Evolutionary conservation across 2,329 filamentous ascomycete species (phyloP), one percentile per base, ranked within the genome.

Genomic region (Fusarium compactum): DNA sequence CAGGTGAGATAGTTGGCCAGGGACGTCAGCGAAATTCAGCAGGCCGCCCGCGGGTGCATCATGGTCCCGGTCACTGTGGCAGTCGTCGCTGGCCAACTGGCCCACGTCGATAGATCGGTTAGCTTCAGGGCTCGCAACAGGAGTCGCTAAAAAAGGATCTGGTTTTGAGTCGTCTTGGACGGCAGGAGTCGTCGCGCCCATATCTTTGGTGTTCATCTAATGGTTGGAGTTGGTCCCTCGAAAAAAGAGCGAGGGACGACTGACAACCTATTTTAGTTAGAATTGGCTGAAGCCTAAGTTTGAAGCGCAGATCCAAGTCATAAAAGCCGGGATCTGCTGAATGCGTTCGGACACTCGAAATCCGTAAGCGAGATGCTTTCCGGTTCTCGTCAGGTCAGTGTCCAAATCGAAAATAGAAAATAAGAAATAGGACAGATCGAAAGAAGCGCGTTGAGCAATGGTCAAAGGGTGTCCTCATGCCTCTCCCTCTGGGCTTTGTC

Each of bases 1-100:
- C 61, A 73, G 70, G 63, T 74, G 67, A 58, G 75, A 67, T 57
- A 72, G 62, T 58, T 76, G 68, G 68, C 69, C 67, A 67, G 74
- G 74, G 63, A 74, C 62, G 67, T 76, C 75, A 74, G 75, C 71
- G 70, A 74, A 71, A 69, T 74, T 76, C 69, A 78, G 69, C 51
- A 70, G 70, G 65, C 68, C 64, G 74, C 62, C 64, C 61, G 66
- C 65, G 46, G 70, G 65, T 62, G 64, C 65, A 75, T 76, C 74
- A 74, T 76, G 69, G 69, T 71, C 73, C 71, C 60, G 64, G 73
- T 72, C 70, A 64, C 56, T 54, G 67, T 62, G 48, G 60, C 54
- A 69, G 66, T 71, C 62, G 55, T 60, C 61, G 47, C 61, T 63
- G 57, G 58, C 45, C 60, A 60, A 54, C 46, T 71, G 62, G 67